Conservation (phyloP, 768 basidiomycete species). For the Calocera cornea region DNA sequence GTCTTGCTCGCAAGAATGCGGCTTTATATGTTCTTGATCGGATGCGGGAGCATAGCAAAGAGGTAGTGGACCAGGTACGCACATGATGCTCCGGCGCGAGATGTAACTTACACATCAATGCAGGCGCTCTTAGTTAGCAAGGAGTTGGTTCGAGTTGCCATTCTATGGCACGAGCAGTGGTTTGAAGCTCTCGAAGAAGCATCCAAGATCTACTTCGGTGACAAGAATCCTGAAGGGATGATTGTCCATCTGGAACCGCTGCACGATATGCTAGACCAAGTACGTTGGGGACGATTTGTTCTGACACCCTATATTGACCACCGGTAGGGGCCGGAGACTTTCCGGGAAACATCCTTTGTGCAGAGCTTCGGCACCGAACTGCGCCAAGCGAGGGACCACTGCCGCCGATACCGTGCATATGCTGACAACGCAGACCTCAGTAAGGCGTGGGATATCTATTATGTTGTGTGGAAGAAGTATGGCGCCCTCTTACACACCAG, state of each 20-base stretch:
- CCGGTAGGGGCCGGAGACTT: slow-evolving; percentile 75
- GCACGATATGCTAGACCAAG: slow-evolving; percentile 82
- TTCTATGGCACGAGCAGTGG: slow-evolving; percentile 98
- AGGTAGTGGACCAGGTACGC: slow-evolving; percentile 80
- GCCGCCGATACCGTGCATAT: slow-evolving; percentile 68
- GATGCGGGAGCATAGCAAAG: slow-evolving; percentile 82
- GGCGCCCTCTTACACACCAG: neutral
- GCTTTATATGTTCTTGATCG: slow-evolving; percentile 79
- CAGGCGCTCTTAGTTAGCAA: slow-evolving; percentile 79
- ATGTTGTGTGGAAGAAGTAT: slow-evolving; percentile 42
- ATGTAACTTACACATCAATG: slow-evolving; percentile 7
- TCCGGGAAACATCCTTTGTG: slow-evolving; percentile 85
- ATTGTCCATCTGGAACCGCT: slow-evolving; percentile 82
- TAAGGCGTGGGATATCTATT: slow-evolving; percentile 98
- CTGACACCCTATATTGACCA: slow-evolving; percentile 5
- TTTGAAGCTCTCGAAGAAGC: slow-evolving; percentile 98
- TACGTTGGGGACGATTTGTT: slow-evolving; percentile 25
- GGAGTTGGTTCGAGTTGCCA: slow-evolving; percentile 92
- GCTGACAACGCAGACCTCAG: slow-evolving; percentile 84
- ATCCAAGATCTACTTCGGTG: slow-evolving; percentile 89
- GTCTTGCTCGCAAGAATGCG: slow-evolving; percentile 61
- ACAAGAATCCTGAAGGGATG: slow-evolving; percentile 95
- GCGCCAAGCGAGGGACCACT: slow-evolving; percentile 82
- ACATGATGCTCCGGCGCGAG: slow-evolving; percentile 4
- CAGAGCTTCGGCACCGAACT: slow-evolving; percentile 90